Evolutionary conservation across 2,329 filamentous ascomycete genomes (phyloP), one percentile per base, ranked within the genome.

Genomic region (Beauveria caledonica): DNA sequence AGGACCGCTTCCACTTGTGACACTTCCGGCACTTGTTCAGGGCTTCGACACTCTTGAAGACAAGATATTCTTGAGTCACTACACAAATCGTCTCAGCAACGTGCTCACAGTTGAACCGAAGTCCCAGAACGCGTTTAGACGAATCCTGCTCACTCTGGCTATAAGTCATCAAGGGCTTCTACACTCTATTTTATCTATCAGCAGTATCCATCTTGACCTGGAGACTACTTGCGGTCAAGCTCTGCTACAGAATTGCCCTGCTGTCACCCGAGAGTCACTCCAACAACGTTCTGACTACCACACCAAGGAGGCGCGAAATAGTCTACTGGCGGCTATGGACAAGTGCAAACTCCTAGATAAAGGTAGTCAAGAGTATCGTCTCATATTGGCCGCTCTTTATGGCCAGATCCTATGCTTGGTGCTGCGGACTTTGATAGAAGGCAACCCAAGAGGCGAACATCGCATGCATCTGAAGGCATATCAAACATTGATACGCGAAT

Each of bases 181-280:
- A 91, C 92, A 96, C 71, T 94, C 91, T 11, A 85, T 96, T 54
- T 80, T 96, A 58, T 91, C 89, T 49, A 79, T 96, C 9, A 89
- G 91, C 42, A 89, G 89, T 66, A 91, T 86, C 62, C 91, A 96
- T 67, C 81, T 87, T 59, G 82, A 87, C 70, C 80, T 80, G 63
- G 77, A 80, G 5, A 81, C 82, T 0, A 78, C 82, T 0, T 84
- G 85, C 58, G 83, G 82, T 11, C 65, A 71, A 60, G 82, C 81
- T 51, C 68, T 86, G 5, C 71, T 86, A 6, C 73, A 73, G 39
- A 76, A 80, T 23, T 77, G 80, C 63, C 75, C 79, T 3, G 73
- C 74, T 40, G 78, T 82, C 10, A 78, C 71, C 45, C 69, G 74
- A 3, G 71, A 78, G 29, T 75, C 76, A 0, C 70, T 87, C 3